Evolutionary conservation across 495 filamentous ascomycete species (phyloP).

Genomic region (Neurospora tetrasperma): DNA sequence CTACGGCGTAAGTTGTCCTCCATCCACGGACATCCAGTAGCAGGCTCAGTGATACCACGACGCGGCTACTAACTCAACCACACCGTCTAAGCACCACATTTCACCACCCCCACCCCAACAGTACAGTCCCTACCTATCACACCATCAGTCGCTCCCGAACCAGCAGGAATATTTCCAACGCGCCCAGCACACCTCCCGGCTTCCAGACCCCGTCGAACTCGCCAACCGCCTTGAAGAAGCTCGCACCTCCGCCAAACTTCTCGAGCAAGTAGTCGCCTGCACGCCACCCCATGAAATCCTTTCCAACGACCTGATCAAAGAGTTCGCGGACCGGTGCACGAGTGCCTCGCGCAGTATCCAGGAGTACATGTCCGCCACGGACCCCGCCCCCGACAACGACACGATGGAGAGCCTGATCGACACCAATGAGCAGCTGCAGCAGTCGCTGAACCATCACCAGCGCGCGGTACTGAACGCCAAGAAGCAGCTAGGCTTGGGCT

Average conservation of each 20-base stretch:
- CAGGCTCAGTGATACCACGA: background rate
- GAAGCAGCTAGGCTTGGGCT: constrained; percentile 29
- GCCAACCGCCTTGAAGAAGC: constrained; percentile 81
- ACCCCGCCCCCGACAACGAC: constrained; percentile 76
- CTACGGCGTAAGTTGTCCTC: constrained; percentile 26
- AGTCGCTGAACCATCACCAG: constrained; percentile 69
- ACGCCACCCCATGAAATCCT: constrained; percentile 69
- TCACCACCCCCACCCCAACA: background rate
- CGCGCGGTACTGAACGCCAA: constrained; percentile 69
- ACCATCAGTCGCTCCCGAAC: background rate
- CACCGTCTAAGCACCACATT: background rate
- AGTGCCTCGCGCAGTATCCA: constrained; percentile 70
- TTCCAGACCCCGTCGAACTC: constrained; percentile 74
- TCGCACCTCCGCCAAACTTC: constrained; percentile 75
- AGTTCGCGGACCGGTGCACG: constrained; percentile 83
- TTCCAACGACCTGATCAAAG: constrained; percentile 74
- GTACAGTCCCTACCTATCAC: background rate
- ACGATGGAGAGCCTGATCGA: constrained; percentile 89
- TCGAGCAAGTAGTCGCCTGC: constrained; percentile 77
- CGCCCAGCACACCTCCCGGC: constrained; percentile 29
- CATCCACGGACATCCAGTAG: background rate
- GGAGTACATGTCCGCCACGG: constrained; percentile 66
- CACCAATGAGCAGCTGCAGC: constrained; percentile 79
- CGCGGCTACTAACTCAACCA: background rate
- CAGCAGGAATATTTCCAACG: constrained; percentile 35